Conservation (phyloP, 495 filamentous ascomycete genomes). For the Podospora conica region DNA sequence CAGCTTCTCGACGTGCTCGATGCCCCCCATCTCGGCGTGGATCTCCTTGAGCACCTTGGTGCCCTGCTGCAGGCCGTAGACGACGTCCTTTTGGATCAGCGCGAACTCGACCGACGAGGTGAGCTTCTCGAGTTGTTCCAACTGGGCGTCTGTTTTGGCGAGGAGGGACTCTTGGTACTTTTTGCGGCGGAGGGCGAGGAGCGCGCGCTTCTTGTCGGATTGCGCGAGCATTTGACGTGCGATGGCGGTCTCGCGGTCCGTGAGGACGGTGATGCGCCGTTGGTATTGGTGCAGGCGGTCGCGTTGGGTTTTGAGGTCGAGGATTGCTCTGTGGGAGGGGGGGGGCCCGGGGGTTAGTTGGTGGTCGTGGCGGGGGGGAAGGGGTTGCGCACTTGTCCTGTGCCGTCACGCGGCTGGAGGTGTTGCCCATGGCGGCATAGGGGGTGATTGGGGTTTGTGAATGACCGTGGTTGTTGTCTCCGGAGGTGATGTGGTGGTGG, state of each 20-base stretch:
- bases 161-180: slow-evolving; percentile 95
- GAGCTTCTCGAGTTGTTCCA: slow-evolving; percentile 80
- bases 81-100: slow-evolving; percentile 87
- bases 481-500: slow-evolving; percentile 1
- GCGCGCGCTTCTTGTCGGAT: slow-evolving; percentile 70
- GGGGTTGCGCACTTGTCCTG: slow-evolving; percentile 36
- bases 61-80: slow-evolving; percentile 89
- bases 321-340: slow-evolving; percentile 58
- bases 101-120: slow-evolving; percentile 85
- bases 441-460: not conserved
- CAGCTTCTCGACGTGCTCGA: slow-evolving; percentile 87
- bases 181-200: slow-evolving; percentile 86
- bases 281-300: slow-evolving; percentile 95
- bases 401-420: slow-evolving; percentile 39
- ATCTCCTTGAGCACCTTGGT: slow-evolving; percentile 85
- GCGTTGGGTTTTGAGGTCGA: slow-evolving; percentile 94
- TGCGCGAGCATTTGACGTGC: slow-evolving; percentile 72
- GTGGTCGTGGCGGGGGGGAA: not conserved
- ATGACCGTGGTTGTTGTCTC: not conserved
- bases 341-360: not conserved
- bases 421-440: slow-evolving; percentile 38
- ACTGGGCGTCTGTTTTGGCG: slow-evolving; percentile 81
- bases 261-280: slow-evolving; percentile 75
- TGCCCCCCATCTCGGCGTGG: slow-evolving; percentile 89
- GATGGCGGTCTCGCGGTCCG: slow-evolving; percentile 72